These are phyloP conservation scores for Tolypocladium amazonense DNA, from an alignment of 2,329 filamentous ascomycete genomes.

Conservation along the genomic window DNA sequence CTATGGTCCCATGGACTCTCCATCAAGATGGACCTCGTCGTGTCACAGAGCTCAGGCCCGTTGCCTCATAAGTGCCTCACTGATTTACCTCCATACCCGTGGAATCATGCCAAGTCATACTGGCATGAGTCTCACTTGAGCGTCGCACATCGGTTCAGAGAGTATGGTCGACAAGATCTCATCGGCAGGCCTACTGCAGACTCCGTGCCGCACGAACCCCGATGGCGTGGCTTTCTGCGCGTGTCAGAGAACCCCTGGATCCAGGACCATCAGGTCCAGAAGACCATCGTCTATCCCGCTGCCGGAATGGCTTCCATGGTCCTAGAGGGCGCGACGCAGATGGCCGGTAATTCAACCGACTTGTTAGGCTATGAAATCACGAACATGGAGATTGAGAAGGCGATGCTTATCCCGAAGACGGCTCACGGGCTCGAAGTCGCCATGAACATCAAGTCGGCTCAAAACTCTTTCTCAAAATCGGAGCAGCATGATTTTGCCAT, in stretches of 20 bases:
- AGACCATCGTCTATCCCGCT: slow-evolving; percentile 38
- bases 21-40: slow-evolving; percentile 19
- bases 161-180: slow-evolving; percentile 37
- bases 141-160: slow-evolving; percentile 29
- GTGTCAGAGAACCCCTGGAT: slow-evolving; percentile 41
- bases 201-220: slow-evolving; percentile 31
- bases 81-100: slow-evolving; percentile 40
- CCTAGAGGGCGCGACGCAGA: slow-evolving; percentile 33
- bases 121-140: slow-evolving; percentile 43
- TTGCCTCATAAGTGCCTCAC: slow-evolving; percentile 23
- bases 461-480: background rate
- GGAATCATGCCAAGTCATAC: slow-evolving; percentile 41
- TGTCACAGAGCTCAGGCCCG: slow-evolving; percentile 8
- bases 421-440: slow-evolving; percentile 38
- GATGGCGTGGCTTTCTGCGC: slow-evolving; percentile 39
- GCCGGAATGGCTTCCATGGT: slow-evolving; percentile 39
- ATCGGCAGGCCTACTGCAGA: slow-evolving; percentile 35
- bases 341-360: slow-evolving; percentile 13
- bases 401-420: slow-evolving; percentile 38
- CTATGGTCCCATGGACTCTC: slow-evolving; percentile 25
- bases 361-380: slow-evolving; percentile 30
- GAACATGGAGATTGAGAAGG: slow-evolving; percentile 35
- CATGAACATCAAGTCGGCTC: slow-evolving; percentile 28
- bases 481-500: slow-evolving; percentile 27
- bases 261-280: slow-evolving; percentile 38